These are phyloP conservation scores for Termitomyces sp. DNA, from an alignment of 768 basidiomycete species.

Conservation along the genomic window DNA sequence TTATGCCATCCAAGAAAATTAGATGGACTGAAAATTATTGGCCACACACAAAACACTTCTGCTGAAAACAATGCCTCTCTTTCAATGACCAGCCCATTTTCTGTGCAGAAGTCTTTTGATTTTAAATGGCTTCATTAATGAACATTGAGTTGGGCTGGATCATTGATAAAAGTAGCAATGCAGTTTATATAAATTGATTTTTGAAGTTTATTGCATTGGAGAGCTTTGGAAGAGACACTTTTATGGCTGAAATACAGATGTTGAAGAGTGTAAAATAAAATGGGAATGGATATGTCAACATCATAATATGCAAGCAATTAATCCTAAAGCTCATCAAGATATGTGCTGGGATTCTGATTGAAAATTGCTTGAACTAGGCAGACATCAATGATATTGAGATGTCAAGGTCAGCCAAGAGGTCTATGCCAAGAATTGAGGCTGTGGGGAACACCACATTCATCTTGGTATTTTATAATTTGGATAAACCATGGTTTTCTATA, in stretches of 20 bases:
- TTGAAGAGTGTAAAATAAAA: background rate
- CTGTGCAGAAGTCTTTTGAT: no score
- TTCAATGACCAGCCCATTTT: no score
- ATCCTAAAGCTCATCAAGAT: background rate
- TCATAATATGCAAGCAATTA: background rate
- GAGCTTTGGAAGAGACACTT: background rate
- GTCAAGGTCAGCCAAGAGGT: background rate
- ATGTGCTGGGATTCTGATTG: background rate
- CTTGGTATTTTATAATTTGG: background rate
- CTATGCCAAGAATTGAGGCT: background rate
- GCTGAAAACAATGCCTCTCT: background rate
- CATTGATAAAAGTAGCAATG: background rate
- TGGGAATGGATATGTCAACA: background rate
- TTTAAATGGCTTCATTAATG: no score
- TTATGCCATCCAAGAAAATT: slow-evolving; percentile 1
- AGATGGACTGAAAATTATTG: background rate
- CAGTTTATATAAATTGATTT: background rate
- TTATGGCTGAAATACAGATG: background rate
- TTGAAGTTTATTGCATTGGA: background rate
- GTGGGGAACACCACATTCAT: background rate
- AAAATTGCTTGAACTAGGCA: background rate
- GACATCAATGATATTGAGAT: background rate
- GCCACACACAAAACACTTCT: background rate
- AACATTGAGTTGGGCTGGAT: no score
- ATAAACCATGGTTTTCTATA: no score